Evolutionary conservation across 495 filamentous ascomycete species (phyloP).

Genomic region (Aspergillus biplanus): DNA sequence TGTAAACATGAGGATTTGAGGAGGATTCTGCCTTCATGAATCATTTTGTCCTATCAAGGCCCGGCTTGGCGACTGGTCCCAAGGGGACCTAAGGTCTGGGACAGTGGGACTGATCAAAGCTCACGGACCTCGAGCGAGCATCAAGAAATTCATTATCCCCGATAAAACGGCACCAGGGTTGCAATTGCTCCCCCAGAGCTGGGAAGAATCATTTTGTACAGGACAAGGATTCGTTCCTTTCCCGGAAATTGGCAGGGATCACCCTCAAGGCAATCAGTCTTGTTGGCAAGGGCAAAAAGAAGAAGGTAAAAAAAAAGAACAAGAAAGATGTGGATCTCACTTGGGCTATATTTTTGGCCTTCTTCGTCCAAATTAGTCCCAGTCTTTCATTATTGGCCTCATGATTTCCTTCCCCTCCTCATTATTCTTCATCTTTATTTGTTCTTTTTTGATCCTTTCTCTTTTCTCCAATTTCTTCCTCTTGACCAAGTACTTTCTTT

Average conservation of each 20-base stretch:
- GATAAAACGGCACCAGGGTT: neutral
- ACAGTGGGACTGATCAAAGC: neutral
- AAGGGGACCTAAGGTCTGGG: neutral
- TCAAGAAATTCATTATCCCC: neutral
- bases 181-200: neutral
- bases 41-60: neutral
- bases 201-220: conserved; percentile 1
- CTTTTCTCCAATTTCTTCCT: neutral
- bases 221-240: conserved; percentile 14
- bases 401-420: neutral
- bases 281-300: neutral
- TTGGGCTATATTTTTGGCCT: neutral
- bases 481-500: too few species aligned
- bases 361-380: neutral
- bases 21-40: neutral
- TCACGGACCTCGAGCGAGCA: neutral
- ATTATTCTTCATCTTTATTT: neutral
- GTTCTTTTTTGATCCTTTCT: neutral
- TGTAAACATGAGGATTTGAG: neutral
- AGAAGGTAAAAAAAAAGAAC: neutral
- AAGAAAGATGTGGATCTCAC: conserved; percentile 1
- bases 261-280: conserved; percentile 3
- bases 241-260: conserved; percentile 14
- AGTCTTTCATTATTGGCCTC: neutral
- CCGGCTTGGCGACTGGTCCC: neutral